Evolutionary conservation across 2,329 filamentous ascomycete genomes (phyloP).

Genomic region (Colletotrichum truncatum): DNA sequence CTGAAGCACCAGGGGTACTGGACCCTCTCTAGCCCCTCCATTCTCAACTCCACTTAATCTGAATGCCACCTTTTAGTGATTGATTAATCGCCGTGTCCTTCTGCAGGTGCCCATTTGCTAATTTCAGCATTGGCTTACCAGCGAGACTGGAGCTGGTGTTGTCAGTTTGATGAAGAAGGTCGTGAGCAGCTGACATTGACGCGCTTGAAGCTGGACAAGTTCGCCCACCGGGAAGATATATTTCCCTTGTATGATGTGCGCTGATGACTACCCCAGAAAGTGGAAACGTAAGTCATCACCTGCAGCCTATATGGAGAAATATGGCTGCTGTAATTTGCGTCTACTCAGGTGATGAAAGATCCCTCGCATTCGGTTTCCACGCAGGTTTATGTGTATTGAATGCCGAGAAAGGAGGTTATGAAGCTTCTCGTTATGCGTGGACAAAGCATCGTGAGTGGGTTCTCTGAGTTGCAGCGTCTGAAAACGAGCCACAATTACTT

Average conservation of each 20-base stretch:
- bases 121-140: background rate
- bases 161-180: background rate
- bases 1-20: slow-evolving; percentile 4
- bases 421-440: slow-evolving; percentile 3
- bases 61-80: background rate
- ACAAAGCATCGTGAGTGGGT: background rate
- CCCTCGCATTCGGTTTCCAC: background rate
- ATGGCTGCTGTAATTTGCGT: too few relatives aligned
- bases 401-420: background rate
- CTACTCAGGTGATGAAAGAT: too few relatives aligned
- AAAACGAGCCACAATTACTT: slow-evolving; percentile 2
- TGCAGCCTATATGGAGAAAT: too few relatives aligned
- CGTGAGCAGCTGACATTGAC: background rate
- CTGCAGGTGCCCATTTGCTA: background rate
- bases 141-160: background rate
- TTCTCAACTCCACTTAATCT: background rate
- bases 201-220: background rate
- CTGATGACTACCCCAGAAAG: too few relatives aligned
- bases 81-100: background rate
- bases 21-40: background rate
- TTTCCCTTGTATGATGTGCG: background rate
- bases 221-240: background rate
- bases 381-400: background rate
- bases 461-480: background rate
- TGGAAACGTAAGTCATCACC: too few relatives aligned